Evolutionary conservation across 768 basidiomycete species (phyloP), one percentile per base, ranked within the genome.

Genomic region (Tricholomella constricta): DNA sequence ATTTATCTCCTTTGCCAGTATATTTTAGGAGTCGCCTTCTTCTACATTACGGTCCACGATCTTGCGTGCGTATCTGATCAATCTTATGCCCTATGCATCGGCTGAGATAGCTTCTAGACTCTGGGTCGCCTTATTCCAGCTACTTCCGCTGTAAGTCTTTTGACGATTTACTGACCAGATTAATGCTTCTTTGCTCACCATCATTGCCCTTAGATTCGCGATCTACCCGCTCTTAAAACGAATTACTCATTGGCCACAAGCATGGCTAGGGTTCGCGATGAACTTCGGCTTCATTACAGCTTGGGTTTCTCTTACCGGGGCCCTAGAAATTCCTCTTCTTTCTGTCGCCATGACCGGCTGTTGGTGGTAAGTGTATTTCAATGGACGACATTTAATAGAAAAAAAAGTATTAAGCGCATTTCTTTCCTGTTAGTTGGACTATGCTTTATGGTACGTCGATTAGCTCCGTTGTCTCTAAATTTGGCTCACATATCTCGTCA

Each of bases 251-350:
- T 85, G 82, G 82, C 83, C 83, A 0, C 83, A 85, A 58, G 80
- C 81, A 0, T 83, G 80, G 80, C 75, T 85, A 1, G 82, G 82
- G 22, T 69, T 83, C 48, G 78, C 79, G 7, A 81, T 83, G 78
- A 82, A 80, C 56, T 80, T 81, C 49, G 78, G 81, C 11, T 70
- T 80, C 53, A 65, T 77, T 31, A 77, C 78, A 2, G 72, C 78
- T 0, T 83, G 79, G 80, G 62, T 76, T 10, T 67, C 78, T 0
- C 66, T 70, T 4, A 74, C 73, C 2, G 68, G 66, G 12, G 48
- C 46, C 2, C 29, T 73, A 32, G 61, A 80, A 36, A 22, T 57
- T 10, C 45, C 56, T n/a, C 42, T 80, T n/a, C 61, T 78, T 17
- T 47, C 52, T 2, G 57, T 62, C n/a, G 71, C 68, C 3, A 69